Percentiles rank a stretch among this genome's conserved stretches.
phyloP scores from a whole-genome alignment of 179 eudicot species.

The Vitellaria paradoxa region DNA sequence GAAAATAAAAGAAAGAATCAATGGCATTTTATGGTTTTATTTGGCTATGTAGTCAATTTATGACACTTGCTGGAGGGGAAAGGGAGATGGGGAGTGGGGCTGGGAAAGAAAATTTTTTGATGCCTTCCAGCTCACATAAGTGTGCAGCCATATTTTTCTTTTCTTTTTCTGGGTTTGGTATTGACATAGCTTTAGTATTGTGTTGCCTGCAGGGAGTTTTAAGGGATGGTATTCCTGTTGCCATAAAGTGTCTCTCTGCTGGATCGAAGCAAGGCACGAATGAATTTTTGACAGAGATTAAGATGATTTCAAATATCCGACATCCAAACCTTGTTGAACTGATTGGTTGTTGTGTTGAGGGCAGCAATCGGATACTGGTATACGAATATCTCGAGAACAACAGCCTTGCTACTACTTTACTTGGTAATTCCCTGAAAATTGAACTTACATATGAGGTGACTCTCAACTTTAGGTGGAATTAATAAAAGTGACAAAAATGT shows the following conservation, averaged over 20 bases:
- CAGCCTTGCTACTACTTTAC: constrained; percentile 44
- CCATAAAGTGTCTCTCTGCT: constrained; percentile 47
- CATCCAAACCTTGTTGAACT: constrained; percentile 48
- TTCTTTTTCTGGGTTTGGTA: background rate
- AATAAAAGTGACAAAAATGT: background rate
- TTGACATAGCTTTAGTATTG: background rate
- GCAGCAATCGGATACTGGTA: constrained; percentile 33
- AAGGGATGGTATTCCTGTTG: constrained; percentile 39
- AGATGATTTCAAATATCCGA: constrained; percentile 35
- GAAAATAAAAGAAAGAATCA: too few relatives aligned
- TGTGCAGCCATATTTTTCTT: background rate
- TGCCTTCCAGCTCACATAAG: background rate
- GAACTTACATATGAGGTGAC: background rate
- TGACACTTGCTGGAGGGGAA: background rate
- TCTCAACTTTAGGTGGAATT: constrained; percentile 1
- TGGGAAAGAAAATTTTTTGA: background rate
- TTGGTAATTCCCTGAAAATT: constrained; percentile 24
- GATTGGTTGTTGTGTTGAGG: constrained; percentile 50
- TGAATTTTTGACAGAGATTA: constrained; percentile 48
- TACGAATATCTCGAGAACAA: constrained; percentile 52
- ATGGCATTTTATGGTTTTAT: background rate
- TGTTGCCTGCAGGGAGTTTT: constrained; percentile 36
- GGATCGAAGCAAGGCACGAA: constrained; percentile 44
- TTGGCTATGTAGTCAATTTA: background rate
- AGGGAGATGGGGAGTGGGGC: background rate